Base-by-base conservation (phyloP, 345 rosid species). In the Eucalyptus dawsonii region DNA sequence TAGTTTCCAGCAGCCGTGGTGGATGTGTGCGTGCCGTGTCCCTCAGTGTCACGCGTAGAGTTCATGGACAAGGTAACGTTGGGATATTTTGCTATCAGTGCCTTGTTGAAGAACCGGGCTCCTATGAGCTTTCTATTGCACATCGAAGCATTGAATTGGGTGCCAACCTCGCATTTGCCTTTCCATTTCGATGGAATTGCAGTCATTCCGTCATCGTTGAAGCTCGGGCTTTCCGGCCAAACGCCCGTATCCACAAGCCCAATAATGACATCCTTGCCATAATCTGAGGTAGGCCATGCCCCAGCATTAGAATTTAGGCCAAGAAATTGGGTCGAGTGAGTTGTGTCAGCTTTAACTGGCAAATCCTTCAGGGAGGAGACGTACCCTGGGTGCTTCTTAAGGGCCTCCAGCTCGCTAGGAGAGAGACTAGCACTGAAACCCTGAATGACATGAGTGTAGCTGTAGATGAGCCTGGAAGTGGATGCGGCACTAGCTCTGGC, bases 21-120 rank as follows among this genome's bases (percentile, higher is more conserved):
- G 8, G 96, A 93, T 27, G 95, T 94, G 89, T 95, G 96, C 11
- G 95, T 95, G 87, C 95, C 96, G 22, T 95, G 96, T 9, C 96
- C 96, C 6, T 87, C 89, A 2, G 91, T 91, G 89, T 95, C 95
- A 0, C 95, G 90, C 1, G 95, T 27, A n/a, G 96, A 94, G 88
- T 95, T 95, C 94, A 93, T 92, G 49, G 91, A n/a, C 7, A 94
- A 88, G 56, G 91, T 93, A 86, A 91, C 19, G 67, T 91, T 69
- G 25, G 95, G 94, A n/a, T 91, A 51, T 27, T 54, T 87, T 5
- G 95, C 90, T 42, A 87, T 58, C 47, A 93, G 87, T 1, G 93
- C 96, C 92, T 89, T 92, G 90, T 93, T 93, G 90, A 94, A 94
- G 89, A 37, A 93, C 40, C 95, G 50, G 15, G 96, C 96, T 45